Conservation (phyloP, 768 basidiomycete species). For the Lactifluus echinatus region DNA sequence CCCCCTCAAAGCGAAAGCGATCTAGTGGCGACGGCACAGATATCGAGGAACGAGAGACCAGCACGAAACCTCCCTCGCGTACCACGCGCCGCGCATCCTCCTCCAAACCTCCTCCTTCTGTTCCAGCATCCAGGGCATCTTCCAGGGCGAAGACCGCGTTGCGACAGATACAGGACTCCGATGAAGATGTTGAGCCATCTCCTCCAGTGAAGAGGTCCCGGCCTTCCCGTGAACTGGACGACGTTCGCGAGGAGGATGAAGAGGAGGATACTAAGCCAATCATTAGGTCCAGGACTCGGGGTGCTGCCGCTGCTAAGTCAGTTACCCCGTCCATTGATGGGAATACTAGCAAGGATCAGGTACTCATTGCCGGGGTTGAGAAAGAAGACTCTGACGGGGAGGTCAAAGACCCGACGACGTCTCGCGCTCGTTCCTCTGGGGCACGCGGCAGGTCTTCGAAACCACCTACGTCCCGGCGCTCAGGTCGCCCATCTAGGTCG, state of each 20-base stretch:
- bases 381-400: slow-evolving; percentile 3
- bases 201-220: slow-evolving; percentile 16
- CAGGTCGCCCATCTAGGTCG: slow-evolving; percentile 15
- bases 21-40: not conserved
- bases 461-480: slow-evolving; percentile 10
- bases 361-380: not conserved
- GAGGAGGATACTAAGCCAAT: slow-evolving; percentile 12
- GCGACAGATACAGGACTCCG: slow-evolving; percentile 5
- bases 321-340: not conserved
- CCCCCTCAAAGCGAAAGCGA: slow-evolving; percentile 16
- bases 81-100: slow-evolving; percentile 15
- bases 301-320: not conserved
- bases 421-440: slow-evolving; percentile 2
- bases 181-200: slow-evolving; percentile 13
- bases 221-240: slow-evolving; percentile 11
- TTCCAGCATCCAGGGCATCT: slow-evolving; percentile 6
- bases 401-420: slow-evolving; percentile 3
- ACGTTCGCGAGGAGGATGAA: slow-evolving; percentile 19
- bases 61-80: slow-evolving; percentile 4
- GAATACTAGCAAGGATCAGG: not conserved
- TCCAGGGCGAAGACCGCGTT: slow-evolving; percentile 3
- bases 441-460: not conserved
- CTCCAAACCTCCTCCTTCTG: not conserved
- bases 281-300: not conserved
- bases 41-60: slow-evolving; percentile 8